Evolutionary conservation across 331 rosid species (phyloP).

Genomic region (Arachis monticola): DNA sequence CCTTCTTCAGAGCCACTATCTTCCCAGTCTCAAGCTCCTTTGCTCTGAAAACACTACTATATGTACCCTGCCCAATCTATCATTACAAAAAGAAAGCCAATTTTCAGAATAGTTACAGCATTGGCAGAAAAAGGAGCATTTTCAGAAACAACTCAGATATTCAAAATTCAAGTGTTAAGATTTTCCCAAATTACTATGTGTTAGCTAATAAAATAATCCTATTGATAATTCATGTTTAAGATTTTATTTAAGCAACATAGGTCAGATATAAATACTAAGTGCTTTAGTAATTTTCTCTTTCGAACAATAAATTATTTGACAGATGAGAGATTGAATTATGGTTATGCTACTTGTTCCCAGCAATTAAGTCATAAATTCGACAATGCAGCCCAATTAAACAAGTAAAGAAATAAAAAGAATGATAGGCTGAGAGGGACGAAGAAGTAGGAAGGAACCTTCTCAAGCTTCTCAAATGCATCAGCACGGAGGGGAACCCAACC

Average conservation of each 20-base stretch:
- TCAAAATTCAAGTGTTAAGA: not conserved
- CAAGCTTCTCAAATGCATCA: conserved; percentile 90
- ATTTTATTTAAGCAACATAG: too few species aligned
- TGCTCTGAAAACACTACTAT: conserved; percentile 92
- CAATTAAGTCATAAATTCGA: too few species aligned
- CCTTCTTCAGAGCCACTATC: conserved; percentile 97
- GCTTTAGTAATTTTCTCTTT: too few species aligned
- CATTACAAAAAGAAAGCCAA: conserved; percentile 7
- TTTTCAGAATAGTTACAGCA: conserved; percentile 24
- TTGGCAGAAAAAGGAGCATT: conserved; percentile 8
- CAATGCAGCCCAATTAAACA: not conserved
- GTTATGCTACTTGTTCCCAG: too few species aligned
- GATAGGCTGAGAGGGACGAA: not conserved
- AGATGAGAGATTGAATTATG: too few species aligned
- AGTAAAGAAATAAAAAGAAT: not conserved
- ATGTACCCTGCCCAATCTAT: conserved; percentile 98
- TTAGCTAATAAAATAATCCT: too few species aligned
- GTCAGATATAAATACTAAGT: too few species aligned
- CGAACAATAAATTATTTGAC: too few species aligned
- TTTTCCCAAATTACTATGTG: not conserved
- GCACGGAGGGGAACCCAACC: conserved; percentile 95
- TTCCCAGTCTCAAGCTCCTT: conserved; percentile 81
- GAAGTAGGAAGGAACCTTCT: conserved; percentile 55
- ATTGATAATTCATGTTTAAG: too few species aligned
- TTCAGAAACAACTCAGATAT: not conserved